Conservation (phyloP, 176 grass and related monocot genomes). For the Oryza rufipogon region DNA sequence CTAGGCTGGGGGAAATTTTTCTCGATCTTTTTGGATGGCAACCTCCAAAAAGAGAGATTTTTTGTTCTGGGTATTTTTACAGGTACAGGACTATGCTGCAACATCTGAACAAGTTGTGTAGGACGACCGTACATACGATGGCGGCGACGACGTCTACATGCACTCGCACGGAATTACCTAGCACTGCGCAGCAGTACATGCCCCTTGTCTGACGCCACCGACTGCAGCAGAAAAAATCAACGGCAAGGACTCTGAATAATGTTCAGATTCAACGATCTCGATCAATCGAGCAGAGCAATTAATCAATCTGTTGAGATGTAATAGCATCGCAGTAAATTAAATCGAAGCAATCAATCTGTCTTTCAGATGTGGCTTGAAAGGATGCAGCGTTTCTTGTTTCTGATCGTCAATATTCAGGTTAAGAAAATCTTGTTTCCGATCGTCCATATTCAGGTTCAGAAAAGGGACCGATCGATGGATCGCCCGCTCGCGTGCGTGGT, state of each 20-base stretch:
- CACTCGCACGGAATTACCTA: not conserved
- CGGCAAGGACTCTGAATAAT: not conserved
- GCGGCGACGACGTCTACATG: not conserved
- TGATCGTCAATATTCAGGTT: not conserved
- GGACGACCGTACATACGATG: not conserved
- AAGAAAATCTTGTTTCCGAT: not conserved
- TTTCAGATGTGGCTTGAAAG: not conserved
- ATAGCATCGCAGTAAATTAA: not conserved
- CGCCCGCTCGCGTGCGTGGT: not conserved
- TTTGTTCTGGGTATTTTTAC: not conserved
- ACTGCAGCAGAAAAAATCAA: not conserved
- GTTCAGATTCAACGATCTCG: not conserved
- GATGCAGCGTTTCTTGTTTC: not conserved
- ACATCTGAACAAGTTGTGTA: not conserved
- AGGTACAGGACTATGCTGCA: not conserved
- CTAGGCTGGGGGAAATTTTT: not conserved
- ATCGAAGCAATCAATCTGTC: not conserved
- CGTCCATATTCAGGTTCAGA: not conserved
- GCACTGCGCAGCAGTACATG: not conserved
- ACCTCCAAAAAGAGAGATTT: not conserved
- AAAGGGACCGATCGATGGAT: constrained; percentile 15
- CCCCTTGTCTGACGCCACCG: not conserved
- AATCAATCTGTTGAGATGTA: not conserved
- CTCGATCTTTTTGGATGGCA: not conserved
- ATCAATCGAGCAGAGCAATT: not conserved